phyloP scores from a whole-genome alignment of 176 grass and related monocot species.

The Dendrocalamus sinicus region DNA sequence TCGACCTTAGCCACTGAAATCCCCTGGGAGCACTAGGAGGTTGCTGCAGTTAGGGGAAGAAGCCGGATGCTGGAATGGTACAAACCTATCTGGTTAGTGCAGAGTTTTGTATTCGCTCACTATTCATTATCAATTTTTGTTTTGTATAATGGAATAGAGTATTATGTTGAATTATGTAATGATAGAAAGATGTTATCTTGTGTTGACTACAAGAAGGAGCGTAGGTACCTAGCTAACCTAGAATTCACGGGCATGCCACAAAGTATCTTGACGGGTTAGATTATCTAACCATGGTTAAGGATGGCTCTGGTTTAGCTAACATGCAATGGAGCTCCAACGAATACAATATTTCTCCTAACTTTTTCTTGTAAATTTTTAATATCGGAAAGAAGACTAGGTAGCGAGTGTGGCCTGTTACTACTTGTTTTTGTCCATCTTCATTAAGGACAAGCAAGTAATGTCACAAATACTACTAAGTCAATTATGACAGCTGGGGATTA shows the following conservation, averaged over 20 bases:
- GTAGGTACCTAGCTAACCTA: neutral
- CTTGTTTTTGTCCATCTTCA: neutral
- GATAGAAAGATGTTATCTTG: neutral
- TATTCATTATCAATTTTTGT: neutral
- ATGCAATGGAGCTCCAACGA: conserved; percentile 2
- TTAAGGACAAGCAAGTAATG: conserved; percentile 14
- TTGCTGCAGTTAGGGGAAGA: neutral
- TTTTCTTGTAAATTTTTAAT: conserved; percentile 6
- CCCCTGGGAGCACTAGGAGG: neutral
- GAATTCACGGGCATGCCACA: neutral
- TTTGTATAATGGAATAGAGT: neutral
- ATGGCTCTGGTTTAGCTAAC: conserved; percentile 11
- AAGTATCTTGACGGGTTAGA: conserved; percentile 20
- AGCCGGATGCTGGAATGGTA: neutral
- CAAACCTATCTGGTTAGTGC: neutral
- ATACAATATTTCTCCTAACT: conserved; percentile 24
- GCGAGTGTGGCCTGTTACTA: neutral
- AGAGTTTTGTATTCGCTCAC: neutral
- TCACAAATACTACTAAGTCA: conserved; percentile 30
- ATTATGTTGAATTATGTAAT: neutral
- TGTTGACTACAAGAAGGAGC: neutral
- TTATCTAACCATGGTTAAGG: conserved; percentile 24
- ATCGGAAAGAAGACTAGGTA: neutral
- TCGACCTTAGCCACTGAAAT: neutral
- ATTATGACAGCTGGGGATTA: neutral